These are phyloP conservation scores for Scutellaria baicalensis DNA, from an alignment of 257 asterid species.

Conservation along the genomic window DNA sequence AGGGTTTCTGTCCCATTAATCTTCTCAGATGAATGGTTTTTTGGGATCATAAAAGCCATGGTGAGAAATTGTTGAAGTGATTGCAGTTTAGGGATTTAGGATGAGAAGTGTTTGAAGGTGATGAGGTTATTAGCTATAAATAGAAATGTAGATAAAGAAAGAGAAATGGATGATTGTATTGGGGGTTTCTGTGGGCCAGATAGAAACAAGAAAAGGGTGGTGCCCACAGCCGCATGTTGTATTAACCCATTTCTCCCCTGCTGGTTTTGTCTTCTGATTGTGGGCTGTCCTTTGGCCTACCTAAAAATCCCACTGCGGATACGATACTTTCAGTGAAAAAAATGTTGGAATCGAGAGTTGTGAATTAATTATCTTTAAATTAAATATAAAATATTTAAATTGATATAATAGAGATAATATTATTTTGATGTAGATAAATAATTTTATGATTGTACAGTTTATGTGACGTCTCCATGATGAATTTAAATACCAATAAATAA, in stretches of 20 bases:
- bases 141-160: not conserved
- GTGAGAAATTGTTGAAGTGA: not conserved
- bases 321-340: too few species aligned
- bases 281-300: constrained; percentile 12
- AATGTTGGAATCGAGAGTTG: too few species aligned
- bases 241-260: too few species aligned
- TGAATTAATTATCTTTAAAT: too few species aligned
- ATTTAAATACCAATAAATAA: too few species aligned
- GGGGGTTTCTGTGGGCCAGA: constrained; percentile 27
- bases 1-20: not conserved
- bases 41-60: constrained; percentile 38
- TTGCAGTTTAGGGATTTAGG: not conserved
- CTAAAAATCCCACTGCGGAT: not conserved
- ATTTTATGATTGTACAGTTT: too few species aligned
- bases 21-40: constrained; percentile 18
- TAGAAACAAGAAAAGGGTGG: not conserved
- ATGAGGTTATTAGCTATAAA: not conserved
- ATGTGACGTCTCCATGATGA: too few species aligned
- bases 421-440: too few species aligned
- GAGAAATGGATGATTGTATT: not conserved
- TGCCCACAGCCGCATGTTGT: not conserved
- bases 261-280: constrained; percentile 9
- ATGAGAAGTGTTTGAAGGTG: not conserved
- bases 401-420: too few species aligned
- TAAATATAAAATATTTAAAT: too few species aligned